Percentiles rank a stretch among this genome's conserved stretches.
phyloP scores from a whole-genome alignment of 2,329 filamentous ascomycete genomes.

The Fusarium siculi region DNA sequence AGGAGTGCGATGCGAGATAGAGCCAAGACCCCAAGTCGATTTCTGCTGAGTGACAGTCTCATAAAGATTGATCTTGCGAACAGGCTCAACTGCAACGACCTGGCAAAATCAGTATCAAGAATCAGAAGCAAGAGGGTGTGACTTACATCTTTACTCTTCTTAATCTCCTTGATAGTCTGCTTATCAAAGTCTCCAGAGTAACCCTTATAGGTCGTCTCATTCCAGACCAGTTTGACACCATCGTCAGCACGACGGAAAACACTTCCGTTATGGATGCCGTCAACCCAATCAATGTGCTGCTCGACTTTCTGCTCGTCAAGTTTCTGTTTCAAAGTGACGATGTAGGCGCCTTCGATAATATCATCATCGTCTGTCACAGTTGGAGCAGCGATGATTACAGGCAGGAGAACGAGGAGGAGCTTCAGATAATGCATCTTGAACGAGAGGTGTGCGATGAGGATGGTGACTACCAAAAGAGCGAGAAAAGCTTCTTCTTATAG shows the following conservation, averaged over 20 bases:
- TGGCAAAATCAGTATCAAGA: conserved; percentile 13
- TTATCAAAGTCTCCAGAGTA: conserved; percentile 57
- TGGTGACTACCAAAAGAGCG: not conserved
- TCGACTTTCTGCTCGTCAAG: conserved; percentile 47
- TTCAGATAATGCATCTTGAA: conserved; percentile 35
- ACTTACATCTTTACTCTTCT: conserved; percentile 53
- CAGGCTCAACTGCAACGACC: conserved; percentile 50
- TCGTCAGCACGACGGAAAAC: conserved; percentile 49
- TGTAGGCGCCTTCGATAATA: conserved; percentile 55
- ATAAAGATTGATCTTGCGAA: conserved; percentile 44
- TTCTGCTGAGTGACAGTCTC: conserved; percentile 49
- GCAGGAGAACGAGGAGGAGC: conserved; percentile 33
- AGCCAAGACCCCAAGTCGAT: conserved; percentile 57
- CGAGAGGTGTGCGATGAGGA: not conserved
- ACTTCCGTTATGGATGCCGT: conserved; percentile 46
- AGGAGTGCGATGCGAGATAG: conserved; percentile 55
- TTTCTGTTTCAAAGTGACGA: conserved; percentile 57
- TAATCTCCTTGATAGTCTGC: conserved; percentile 54
- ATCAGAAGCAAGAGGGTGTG: not conserved
- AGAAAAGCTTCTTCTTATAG: conserved; percentile 10
- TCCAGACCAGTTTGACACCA: conserved; percentile 48
- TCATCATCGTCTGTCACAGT: conserved; percentile 7
- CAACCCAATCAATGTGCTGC: conserved; percentile 50
- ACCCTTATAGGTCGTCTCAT: conserved; percentile 49
- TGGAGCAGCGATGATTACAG: conserved; percentile 26